These are phyloP conservation scores for Zarea fungicola DNA, from an alignment of 2,329 filamentous ascomycete genomes.

Conservation along the genomic window DNA sequence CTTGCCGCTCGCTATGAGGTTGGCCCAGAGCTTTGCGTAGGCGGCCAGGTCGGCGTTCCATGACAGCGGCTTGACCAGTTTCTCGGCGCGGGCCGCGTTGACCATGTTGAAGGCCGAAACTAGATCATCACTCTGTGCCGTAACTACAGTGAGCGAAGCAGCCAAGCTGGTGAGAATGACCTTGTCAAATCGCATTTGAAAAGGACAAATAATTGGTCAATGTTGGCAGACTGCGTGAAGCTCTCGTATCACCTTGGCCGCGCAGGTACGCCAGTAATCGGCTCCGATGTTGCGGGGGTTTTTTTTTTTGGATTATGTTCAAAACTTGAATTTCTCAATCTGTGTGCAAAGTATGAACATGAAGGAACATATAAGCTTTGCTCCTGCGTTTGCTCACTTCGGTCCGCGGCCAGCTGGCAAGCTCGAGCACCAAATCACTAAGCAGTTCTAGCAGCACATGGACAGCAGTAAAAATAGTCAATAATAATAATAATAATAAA, in stretches of 20 bases:
- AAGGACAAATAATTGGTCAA: no score
- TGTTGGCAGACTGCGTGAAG: background rate
- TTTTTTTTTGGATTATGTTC: no score
- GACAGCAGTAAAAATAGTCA: no score
- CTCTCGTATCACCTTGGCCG: no score
- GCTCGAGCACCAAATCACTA: no score
- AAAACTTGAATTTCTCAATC: no score
- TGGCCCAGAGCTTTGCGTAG: conserved; percentile 31
- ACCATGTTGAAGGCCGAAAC: conserved; percentile 23
- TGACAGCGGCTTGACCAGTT: conserved; percentile 23
- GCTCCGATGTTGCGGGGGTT: no score
- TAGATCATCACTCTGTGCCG: conserved; percentile 21
- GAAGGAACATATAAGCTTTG: background rate
- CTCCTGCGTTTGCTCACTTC: conserved; percentile 12
- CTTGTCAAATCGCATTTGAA: conserved; percentile 3
- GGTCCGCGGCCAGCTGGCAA: conserved; percentile 4
- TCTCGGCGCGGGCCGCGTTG: conserved; percentile 27
- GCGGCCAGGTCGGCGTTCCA: conserved; percentile 27
- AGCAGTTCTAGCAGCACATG: no score
- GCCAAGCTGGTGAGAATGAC: conserved; percentile 13
- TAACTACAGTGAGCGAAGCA: background rate
- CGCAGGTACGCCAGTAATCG: no score
- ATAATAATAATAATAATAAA: no score
- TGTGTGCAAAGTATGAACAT: no score
- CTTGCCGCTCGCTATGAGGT: conserved; percentile 26